Percentiles rank a stretch among this genome's conserved stretches.
Evolutionary conservation across 2,329 filamentous ascomycete genomes (phyloP).

Genomic region (Beauveria pseudobassiana): DNA sequence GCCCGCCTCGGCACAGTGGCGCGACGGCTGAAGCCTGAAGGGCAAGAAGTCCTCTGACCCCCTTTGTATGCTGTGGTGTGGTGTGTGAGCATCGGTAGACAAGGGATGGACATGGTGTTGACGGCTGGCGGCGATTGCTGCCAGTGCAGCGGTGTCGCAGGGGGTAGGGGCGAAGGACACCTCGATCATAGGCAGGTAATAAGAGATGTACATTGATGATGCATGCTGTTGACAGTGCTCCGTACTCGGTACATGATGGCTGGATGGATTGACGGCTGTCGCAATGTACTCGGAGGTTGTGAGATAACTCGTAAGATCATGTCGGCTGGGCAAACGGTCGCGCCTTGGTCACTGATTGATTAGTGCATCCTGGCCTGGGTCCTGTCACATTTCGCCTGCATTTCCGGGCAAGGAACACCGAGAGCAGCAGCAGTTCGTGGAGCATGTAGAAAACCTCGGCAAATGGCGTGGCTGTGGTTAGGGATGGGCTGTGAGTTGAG

Average conservation of each 20-base stretch:
- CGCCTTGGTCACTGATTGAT: background rate
- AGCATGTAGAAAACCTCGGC: background rate
- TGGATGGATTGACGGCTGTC: too few relatives aligned
- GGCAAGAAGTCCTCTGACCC: background rate
- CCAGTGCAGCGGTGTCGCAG: background rate
- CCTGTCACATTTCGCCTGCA: constrained; percentile 6
- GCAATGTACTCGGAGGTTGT: background rate
- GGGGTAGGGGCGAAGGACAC: background rate
- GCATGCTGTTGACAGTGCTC: background rate
- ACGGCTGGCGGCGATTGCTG: background rate
- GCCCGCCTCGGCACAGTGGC: background rate
- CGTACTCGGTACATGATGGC: background rate
- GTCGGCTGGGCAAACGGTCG: background rate
- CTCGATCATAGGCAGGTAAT: background rate
- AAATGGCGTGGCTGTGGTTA: background rate
- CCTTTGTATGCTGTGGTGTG: background rate
- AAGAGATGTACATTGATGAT: too few relatives aligned
- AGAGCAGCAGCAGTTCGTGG: background rate
- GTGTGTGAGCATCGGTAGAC: background rate
- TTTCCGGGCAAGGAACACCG: background rate
- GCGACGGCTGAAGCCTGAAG: background rate
- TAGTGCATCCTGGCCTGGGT: background rate
- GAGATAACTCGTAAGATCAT: too few relatives aligned
- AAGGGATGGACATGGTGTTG: background rate
- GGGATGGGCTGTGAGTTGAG: background rate